Evolutionary conservation across 169 alveolate species (phyloP).

Genomic region (Cryptosporidium viatorum): DNA sequence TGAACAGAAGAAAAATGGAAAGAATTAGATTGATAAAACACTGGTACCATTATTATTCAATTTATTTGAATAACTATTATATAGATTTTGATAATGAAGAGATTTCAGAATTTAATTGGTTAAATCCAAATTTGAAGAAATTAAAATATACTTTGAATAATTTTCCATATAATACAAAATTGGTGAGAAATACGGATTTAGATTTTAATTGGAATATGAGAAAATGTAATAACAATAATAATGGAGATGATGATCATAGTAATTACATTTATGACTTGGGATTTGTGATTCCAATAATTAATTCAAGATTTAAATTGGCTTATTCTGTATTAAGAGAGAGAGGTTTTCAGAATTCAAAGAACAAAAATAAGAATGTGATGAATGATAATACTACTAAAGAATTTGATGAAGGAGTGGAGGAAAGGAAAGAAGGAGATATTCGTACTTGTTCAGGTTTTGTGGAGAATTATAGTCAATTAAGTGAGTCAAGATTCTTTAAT

Average conservation of each 20-base stretch:
- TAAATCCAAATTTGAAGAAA: slow-evolving; percentile 46
- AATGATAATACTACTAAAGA: background rate
- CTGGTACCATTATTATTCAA: slow-evolving; percentile 62
- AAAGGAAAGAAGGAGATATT: background rate
- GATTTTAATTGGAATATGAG: background rate
- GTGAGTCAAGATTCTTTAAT: slow-evolving; percentile 11
- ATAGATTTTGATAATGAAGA: slow-evolving; percentile 2
- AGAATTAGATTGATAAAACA: slow-evolving; percentile 9
- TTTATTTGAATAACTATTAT: slow-evolving; percentile 4
- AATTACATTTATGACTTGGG: slow-evolving; percentile 34
- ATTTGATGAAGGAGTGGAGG: background rate
- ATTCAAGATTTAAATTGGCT: slow-evolving; percentile 55
- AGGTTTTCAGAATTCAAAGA: slow-evolving; percentile 37
- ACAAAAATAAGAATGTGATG: background rate
- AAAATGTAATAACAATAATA: background rate
- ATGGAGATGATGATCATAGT: too few relatives aligned
- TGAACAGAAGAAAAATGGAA: background rate
- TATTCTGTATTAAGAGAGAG: slow-evolving; percentile 69
- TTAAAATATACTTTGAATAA: slow-evolving; percentile 16
- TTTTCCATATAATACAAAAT: slow-evolving; percentile 47
- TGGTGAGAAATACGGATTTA: background rate
- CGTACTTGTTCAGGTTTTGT: slow-evolving; percentile 52
- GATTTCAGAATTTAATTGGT: slow-evolving; percentile 42
- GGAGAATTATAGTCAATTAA: background rate
- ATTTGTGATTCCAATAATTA: slow-evolving; percentile 42